Percentiles rank a stretch among this genome's conserved stretches.
These are phyloP conservation scores for Gaultheria prostrata DNA, from an alignment of 148 eudicot species.

Conservation along the genomic window DNA sequence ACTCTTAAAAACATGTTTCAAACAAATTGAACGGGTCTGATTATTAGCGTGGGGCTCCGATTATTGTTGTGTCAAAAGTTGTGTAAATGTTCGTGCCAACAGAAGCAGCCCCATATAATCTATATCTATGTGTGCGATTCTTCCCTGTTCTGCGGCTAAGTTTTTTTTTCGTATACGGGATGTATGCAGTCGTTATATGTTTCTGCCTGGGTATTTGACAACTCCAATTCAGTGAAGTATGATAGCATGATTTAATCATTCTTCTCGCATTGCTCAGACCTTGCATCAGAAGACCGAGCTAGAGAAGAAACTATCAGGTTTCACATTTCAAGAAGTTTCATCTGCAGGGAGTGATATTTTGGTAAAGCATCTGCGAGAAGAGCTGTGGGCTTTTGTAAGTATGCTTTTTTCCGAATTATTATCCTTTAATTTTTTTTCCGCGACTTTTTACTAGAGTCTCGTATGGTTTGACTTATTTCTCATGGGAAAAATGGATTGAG, in stretches of 20 bases:
- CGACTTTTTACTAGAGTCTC: neutral
- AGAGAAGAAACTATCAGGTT: slow-evolving; percentile 47
- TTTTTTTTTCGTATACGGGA: neutral
- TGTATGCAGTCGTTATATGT: neutral
- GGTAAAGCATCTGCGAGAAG: slow-evolving; percentile 88
- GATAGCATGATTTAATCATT: slow-evolving; percentile 9
- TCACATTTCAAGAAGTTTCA: slow-evolving; percentile 38
- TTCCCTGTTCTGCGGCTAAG: neutral
- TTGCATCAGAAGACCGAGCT: slow-evolving; percentile 61
- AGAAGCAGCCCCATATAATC: too few relatives aligned
- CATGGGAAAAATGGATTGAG: neutral
- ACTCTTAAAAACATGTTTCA: too few relatives aligned
- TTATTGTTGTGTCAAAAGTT: too few relatives aligned
- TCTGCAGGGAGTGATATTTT: slow-evolving; percentile 48
- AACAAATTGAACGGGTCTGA: too few relatives aligned
- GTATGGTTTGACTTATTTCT: neutral
- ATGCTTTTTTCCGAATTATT: neutral
- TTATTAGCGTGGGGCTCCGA: too few relatives aligned
- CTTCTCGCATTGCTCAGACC: slow-evolving; percentile 45
- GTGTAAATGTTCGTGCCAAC: too few relatives aligned
- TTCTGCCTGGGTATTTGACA: slow-evolving; percentile 1
- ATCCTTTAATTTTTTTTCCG: neutral
- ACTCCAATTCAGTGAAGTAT: neutral
- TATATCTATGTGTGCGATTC: neutral
- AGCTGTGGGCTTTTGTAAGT: slow-evolving; percentile 77